Evolutionary conservation across 129 eudicot genomes (phyloP).

Genomic region (Lactuca saligna): DNA sequence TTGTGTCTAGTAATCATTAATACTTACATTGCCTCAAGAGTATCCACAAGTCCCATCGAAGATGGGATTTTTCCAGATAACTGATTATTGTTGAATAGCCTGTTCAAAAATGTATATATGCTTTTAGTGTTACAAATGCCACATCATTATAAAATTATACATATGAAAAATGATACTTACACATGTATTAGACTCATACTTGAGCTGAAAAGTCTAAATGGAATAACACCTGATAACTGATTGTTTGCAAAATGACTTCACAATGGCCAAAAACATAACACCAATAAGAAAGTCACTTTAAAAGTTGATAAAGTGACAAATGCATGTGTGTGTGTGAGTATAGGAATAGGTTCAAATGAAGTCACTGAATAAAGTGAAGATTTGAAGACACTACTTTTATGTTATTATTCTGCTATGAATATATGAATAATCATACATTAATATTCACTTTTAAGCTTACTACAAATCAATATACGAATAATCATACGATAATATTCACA

Average conservation of each 20-base stretch:
- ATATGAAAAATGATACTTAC: slow-evolving; percentile 47
- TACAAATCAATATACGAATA: too few species aligned
- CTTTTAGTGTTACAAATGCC: not conserved
- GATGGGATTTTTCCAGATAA: slow-evolving; percentile 62
- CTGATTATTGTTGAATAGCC: slow-evolving; percentile 72
- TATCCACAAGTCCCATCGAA: slow-evolving; percentile 50
- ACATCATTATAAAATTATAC: not conserved
- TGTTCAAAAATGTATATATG: slow-evolving; percentile 18
- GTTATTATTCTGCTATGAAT: too few species aligned
- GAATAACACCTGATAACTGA: slow-evolving; percentile 64
- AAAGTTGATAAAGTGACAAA: not conserved
- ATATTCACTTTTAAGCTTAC: too few species aligned
- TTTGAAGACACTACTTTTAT: too few species aligned
- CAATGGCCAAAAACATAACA: slow-evolving; percentile 7
- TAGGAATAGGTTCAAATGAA: too few species aligned
- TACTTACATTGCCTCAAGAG: slow-evolving; percentile 72
- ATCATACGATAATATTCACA: too few species aligned
- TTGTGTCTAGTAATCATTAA: slow-evolving; percentile 11
- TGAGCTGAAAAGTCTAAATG: slow-evolving; percentile 55
- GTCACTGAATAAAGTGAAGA: too few species aligned
- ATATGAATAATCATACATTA: too few species aligned
- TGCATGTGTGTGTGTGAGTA: not conserved
- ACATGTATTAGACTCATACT: slow-evolving; percentile 69
- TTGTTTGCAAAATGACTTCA: slow-evolving; percentile 79
- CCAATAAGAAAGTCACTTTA: not conserved